Evolutionary conservation across 345 rosid genomes (phyloP).

Genomic region (Hibiscus mutabilis): DNA sequence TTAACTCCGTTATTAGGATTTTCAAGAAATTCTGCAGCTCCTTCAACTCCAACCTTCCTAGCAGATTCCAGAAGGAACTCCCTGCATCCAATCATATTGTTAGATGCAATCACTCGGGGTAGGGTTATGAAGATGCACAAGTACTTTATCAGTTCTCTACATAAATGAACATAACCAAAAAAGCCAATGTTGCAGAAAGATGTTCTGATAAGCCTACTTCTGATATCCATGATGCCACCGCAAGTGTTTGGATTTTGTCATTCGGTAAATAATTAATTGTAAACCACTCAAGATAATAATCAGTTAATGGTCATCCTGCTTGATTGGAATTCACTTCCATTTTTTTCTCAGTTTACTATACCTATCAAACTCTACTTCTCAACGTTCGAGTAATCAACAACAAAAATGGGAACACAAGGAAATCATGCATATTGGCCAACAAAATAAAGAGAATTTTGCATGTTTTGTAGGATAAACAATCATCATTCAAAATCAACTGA

Average conservation of each 20-base stretch:
- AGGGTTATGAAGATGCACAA: not conserved
- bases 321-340: not conserved
- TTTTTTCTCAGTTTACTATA: too few species aligned
- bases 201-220: not conserved
- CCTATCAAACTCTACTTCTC: constrained; percentile 35
- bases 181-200: not conserved
- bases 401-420: too few species aligned
- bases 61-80: constrained; percentile 78
- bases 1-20: constrained; percentile 61
- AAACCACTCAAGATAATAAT: not conserved
- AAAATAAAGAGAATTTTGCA: constrained; percentile 13
- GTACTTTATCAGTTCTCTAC: not conserved
- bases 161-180: not conserved
- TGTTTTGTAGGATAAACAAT: too few species aligned
- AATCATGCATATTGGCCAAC: too few species aligned
- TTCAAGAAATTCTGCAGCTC: constrained; percentile 73
- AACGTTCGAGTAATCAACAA: too few species aligned
- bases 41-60: constrained; percentile 61
- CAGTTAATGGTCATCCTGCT: too few species aligned
- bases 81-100: constrained; percentile 29
- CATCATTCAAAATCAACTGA: not conserved
- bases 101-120: not conserved
- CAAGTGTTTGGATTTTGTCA: not conserved
- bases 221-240: not conserved
- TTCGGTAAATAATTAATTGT: not conserved